Evolutionary conservation across 352 stramenopile species (phyloP).

Genomic region (Saprolegnia parasitica): DNA sequence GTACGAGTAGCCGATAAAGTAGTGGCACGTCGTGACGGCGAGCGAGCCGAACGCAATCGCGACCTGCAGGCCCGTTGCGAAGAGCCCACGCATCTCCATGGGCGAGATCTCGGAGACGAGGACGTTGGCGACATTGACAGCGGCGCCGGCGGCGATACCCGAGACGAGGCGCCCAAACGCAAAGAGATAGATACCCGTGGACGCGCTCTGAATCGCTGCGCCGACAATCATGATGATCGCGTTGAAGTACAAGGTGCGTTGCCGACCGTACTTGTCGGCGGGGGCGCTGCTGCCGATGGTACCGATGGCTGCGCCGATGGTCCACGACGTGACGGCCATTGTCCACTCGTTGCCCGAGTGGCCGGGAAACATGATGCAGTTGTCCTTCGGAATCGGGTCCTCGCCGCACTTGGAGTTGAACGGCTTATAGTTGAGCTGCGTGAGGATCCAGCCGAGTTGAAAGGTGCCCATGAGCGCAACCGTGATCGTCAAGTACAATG

Average conservation of each 20-base stretch:
- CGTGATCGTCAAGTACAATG: slow-evolving; percentile 46
- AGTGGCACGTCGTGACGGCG: slow-evolving; percentile 42
- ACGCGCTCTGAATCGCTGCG: slow-evolving; percentile 35
- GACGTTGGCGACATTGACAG: slow-evolving; percentile 38
- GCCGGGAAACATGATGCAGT: slow-evolving; percentile 35
- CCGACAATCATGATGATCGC: slow-evolving; percentile 46
- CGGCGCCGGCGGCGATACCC: slow-evolving; percentile 48
- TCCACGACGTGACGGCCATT: slow-evolving; percentile 40
- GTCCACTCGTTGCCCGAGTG: slow-evolving; percentile 41
- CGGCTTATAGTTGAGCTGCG: slow-evolving; percentile 56
- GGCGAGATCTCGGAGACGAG: slow-evolving; percentile 52
- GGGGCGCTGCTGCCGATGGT: slow-evolving; percentile 12
- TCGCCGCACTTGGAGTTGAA: slow-evolving; percentile 34
- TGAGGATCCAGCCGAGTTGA: slow-evolving; percentile 53
- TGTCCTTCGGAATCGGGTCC: not conserved
- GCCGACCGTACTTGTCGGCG: slow-evolving; percentile 42
- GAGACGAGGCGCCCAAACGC: slow-evolving; percentile 40
- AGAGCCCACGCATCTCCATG: slow-evolving; percentile 37
- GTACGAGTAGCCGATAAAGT: slow-evolving; percentile 32
- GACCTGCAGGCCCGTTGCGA: slow-evolving; percentile 39
- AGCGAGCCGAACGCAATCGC: slow-evolving; percentile 43
- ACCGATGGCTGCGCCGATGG: slow-evolving; percentile 31
- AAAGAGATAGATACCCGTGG: slow-evolving; percentile 39
- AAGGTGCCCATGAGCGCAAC: slow-evolving; percentile 47
- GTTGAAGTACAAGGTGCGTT: slow-evolving; percentile 37